phyloP scores from a whole-genome alignment of 2,329 filamentous ascomycete species.

The Hypoxylon sp. region DNA sequence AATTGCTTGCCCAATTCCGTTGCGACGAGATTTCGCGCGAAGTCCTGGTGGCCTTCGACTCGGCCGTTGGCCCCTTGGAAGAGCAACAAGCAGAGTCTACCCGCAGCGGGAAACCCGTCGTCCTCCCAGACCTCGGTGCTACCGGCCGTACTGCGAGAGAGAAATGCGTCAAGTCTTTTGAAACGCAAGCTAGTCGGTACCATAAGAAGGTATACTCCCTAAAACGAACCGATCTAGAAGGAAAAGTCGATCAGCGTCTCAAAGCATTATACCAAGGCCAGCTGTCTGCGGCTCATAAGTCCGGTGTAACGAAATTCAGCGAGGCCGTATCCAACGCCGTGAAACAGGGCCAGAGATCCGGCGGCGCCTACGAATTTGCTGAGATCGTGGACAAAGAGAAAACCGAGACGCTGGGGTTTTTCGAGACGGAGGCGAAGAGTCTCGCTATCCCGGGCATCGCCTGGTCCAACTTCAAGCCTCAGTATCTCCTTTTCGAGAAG shows the following conservation, averaged over 20 bases:
- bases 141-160: slow-evolving; percentile 76
- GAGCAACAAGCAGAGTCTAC: slow-evolving; percentile 80
- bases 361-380: slow-evolving; percentile 90
- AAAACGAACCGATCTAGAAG: slow-evolving; percentile 84
- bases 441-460: slow-evolving; percentile 79
- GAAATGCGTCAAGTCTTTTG: slow-evolving; percentile 83
- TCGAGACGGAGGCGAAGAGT: slow-evolving; percentile 76
- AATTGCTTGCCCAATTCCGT: slow-evolving; percentile 93
- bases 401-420: slow-evolving; percentile 74
- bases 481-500: slow-evolving; percentile 82
- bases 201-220: slow-evolving; percentile 93
- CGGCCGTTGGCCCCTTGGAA: slow-evolving; percentile 82
- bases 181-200: slow-evolving; percentile 89
- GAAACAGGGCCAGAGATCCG: slow-evolving; percentile 91
- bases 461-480: slow-evolving; percentile 88
- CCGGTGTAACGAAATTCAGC: slow-evolving; percentile 82
- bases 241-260: slow-evolving; percentile 85
- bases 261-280: slow-evolving; percentile 91
- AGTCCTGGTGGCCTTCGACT: slow-evolving; percentile 84
- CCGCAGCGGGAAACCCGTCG: slow-evolving; percentile 73
- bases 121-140: slow-evolving; percentile 77
- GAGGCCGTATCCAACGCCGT: slow-evolving; percentile 87
- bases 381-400: slow-evolving; percentile 90
- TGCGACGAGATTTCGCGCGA: slow-evolving; percentile 97
- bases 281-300: slow-evolving; percentile 86